Base-by-base conservation (phyloP, 805 yeast genomes). In the Kodamaea nitidulidarum region DNA sequence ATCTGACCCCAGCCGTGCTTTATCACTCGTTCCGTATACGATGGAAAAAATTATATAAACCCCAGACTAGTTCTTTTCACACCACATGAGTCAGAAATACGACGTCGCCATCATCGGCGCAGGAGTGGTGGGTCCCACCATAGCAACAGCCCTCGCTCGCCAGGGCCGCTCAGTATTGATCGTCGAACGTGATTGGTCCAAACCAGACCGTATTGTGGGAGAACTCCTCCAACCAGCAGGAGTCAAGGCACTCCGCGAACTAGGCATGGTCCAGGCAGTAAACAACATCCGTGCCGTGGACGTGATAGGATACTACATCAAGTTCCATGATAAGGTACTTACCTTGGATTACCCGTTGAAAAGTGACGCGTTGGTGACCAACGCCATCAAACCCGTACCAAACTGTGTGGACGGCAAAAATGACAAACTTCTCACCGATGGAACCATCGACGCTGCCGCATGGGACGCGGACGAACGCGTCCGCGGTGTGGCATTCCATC, bases 211-310 rank as follows among this genome's bases (percentile, higher is more conserved):
- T 50, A 93, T 93, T 41, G 98, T 93, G 22, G 99, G 99, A 29
- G 99, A 93, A 60, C 73, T 93, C 54, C 73, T 93, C 75, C 99
- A 93, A 62, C 99, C 99, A 3, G 90, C 88, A 25, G 99, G 99
- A n/a, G 65, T 93, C 20, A 79, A 83, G 56, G 91, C 96, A 1
- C 68, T 93, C 41, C 71, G 73, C 48, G 81, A 87, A 49, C 66
- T 93, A 22, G 98, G 96, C 4, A 80, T 93, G 88, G 75, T 75
- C 14, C 77, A 78, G 46, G 81, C 90, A 2, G 56, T 87, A 21
- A 82, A 84, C 47, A 74, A 73, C 36, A 87, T 88, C 36, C 90
- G 80, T 30, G 96, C 97, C 6, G 75, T 77, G 7, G 79, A 77
- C 16, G 86, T 81, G 21, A 63, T 73, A 29, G 98, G 98, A 3